These are phyloP conservation scores for Lentinus polychrous DNA, from an alignment of 1,284 basidiomycete genomes.

Conservation along the genomic window DNA sequence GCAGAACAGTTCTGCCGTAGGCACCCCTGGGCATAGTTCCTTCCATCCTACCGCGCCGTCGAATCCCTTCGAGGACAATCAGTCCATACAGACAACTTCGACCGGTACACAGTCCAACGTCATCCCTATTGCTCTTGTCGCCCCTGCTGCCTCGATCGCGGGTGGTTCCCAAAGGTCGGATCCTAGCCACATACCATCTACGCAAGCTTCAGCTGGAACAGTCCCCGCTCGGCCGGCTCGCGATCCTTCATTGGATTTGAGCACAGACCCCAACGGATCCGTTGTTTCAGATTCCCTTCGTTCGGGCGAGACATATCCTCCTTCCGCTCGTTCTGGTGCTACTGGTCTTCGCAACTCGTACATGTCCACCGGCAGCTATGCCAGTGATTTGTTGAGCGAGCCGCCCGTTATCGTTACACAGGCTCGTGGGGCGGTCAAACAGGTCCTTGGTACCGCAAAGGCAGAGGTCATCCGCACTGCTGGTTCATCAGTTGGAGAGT, in stretches of 20 bases:
- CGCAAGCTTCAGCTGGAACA: constrained; percentile 16
- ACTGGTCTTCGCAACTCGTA: constrained; percentile 57
- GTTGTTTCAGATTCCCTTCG: constrained; percentile 46
- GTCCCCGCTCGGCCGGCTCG: constrained; percentile 54
- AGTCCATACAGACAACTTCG: constrained; percentile 69
- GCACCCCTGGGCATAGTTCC: constrained; percentile 21
- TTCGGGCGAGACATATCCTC: constrained; percentile 34
- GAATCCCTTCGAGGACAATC: constrained; percentile 73
- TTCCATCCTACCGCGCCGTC: constrained; percentile 29
- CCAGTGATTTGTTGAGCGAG: constrained; percentile 73
- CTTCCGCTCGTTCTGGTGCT: constrained; percentile 47
- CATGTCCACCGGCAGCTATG: constrained; percentile 65
- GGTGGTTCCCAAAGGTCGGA: constrained; percentile 22
- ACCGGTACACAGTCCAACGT: constrained; percentile 74
- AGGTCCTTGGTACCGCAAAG: constrained; percentile 68
- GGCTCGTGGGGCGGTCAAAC: constrained; percentile 54
- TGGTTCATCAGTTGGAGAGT: constrained; percentile 18
- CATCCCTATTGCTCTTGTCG: constrained; percentile 75
- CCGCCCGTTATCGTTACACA: constrained; percentile 76
- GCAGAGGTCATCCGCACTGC: constrained; percentile 68
- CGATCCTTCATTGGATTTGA: constrained; percentile 51
- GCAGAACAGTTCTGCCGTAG: constrained; percentile 26
- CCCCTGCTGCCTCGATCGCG: constrained; percentile 44
- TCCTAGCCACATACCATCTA: constrained; percentile 22
- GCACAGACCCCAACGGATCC: constrained; percentile 52